Base-by-base conservation (phyloP, 345 rosid species). In the Eucalyptus microcorys region DNA sequence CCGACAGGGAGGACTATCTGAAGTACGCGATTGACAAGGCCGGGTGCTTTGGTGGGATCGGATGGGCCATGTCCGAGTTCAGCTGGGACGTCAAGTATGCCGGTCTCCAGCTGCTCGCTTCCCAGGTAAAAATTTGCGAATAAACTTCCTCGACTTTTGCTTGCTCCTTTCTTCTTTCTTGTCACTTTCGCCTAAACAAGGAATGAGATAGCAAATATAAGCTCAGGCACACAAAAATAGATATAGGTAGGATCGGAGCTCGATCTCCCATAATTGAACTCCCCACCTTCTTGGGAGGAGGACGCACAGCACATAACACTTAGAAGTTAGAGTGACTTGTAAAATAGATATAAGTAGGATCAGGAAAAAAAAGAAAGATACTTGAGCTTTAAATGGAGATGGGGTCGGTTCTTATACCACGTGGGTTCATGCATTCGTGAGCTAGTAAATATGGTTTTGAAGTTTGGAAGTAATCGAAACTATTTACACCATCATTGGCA, bases 51-150 rank as follows among this genome's bases (percentile, higher is more conserved):
- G 99, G 99, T 49, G 99, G 99, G 47, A 92, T 93, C 91, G 95
- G 95, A 57, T 98, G 99, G 99, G 95, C 99, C 90, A 96, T 98
- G 61, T 90, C 98, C 3, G 99, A 98, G 90, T 98, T 98, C 91
- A 98, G 99, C 90, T 98, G 99, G 99, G 99, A 98, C 92, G 99
- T 98, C 32, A 98, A 98, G 92, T 97, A 93, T 81, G 97, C 98
- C 81, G 99, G 97, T 17, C 88, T 98, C 89, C 99, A 97, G 86
- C 85, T 97, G 79, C 90, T 95, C 53, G 97, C 97, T 61, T 94
- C 99, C n/a, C 94, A 94, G 99, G 99, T 96, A 91, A 90, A 24
- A 24, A 0, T 52, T 52, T 76, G 40, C 32, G 5, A 32, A 12
- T 40, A 30, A n/a, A 59, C 49, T 47, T 10, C 88, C 34, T 52